These are phyloP conservation scores for Colletotrichum melonis DNA, from an alignment of 2,329 filamentous ascomycete species.

Conservation along the genomic window DNA sequence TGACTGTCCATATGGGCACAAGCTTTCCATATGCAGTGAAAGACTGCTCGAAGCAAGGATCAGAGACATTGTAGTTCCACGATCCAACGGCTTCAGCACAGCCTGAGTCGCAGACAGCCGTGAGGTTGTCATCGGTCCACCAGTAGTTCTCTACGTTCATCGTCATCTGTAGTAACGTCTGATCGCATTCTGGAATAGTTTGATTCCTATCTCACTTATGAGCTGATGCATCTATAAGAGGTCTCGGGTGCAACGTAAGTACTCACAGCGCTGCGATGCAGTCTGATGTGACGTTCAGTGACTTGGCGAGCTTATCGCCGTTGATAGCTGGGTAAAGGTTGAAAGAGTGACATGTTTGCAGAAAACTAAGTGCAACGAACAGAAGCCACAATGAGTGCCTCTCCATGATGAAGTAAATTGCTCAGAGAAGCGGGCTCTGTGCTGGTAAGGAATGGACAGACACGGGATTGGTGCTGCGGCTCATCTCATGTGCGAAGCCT, in stretches of 20 bases:
- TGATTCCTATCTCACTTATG: not conserved
- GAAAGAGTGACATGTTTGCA: not conserved
- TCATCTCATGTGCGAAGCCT: not conserved
- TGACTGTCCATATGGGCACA: not conserved
- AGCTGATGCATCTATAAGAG: not conserved
- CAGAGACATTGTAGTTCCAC: not conserved
- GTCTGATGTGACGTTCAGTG: not conserved
- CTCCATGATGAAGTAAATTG: not conserved
- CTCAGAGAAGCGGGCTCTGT: not conserved
- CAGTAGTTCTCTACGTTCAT: not conserved
- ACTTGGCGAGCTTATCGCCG: not conserved
- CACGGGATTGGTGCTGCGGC: not conserved
- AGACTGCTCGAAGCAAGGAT: not conserved
- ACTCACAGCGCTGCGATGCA: not conserved
- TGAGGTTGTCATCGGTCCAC: not conserved
- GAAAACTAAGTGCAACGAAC: not conserved
- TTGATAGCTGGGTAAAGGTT: constrained; percentile 2
- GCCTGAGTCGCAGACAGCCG: not conserved
- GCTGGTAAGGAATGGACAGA: not conserved
- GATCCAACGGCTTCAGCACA: not conserved
- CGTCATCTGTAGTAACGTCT: constrained; percentile 1
- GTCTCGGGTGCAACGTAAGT: rapidly evolving
- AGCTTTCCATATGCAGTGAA: not conserved
- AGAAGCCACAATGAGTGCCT: not conserved
- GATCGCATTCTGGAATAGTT: constrained; percentile 2